Percentiles rank a stretch among this genome's conserved stretches.
These are phyloP conservation scores for Nicotiana benthamiana DNA, from an alignment of 257 asterid species.

Conservation along the genomic window DNA sequence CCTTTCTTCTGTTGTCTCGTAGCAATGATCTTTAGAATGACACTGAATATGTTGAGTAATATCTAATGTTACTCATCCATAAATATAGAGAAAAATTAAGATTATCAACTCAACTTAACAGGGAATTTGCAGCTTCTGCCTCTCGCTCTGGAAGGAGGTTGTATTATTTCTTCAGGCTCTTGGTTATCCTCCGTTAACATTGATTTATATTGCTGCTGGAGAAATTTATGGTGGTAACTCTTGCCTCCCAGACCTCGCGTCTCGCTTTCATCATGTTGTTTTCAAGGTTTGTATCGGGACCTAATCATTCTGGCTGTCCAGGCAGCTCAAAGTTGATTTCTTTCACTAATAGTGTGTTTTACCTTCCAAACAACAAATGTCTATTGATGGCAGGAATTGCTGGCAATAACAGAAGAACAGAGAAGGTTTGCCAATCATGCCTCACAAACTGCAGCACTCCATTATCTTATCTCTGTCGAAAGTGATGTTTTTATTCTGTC, in stretches of 20 bases:
- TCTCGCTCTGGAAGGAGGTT: constrained; percentile 89
- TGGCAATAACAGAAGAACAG: constrained; percentile 63
- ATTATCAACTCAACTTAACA: constrained; percentile 73
- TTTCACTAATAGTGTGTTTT: neutral
- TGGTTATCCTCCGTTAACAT: constrained; percentile 66
- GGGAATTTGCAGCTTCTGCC: constrained; percentile 78
- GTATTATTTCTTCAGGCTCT: constrained; percentile 81
- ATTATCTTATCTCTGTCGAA: constrained; percentile 67
- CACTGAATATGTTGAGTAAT: neutral
- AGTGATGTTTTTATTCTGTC: constrained; percentile 82
- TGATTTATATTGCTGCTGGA: constrained; percentile 87
- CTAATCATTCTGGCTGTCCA: neutral
- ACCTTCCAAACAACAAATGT: constrained; percentile 11
- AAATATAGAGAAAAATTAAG: constrained; percentile 67
- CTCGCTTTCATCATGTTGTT: constrained; percentile 65
- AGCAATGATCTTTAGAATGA: neutral
- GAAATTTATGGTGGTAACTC: constrained; percentile 76
- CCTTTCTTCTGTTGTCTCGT: neutral
- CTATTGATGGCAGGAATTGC: constrained; percentile 63
- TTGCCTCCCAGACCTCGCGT: constrained; percentile 72
- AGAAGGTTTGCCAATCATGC: constrained; percentile 55
- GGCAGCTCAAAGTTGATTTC: neutral
- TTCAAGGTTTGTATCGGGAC: constrained; percentile 44
- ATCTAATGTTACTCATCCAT: constrained; percentile 12
- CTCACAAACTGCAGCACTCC: constrained; percentile 85